These are phyloP conservation scores for Penicillium argentinense DNA, from an alignment of 495 filamentous ascomycete genomes.

Conservation along the genomic window DNA sequence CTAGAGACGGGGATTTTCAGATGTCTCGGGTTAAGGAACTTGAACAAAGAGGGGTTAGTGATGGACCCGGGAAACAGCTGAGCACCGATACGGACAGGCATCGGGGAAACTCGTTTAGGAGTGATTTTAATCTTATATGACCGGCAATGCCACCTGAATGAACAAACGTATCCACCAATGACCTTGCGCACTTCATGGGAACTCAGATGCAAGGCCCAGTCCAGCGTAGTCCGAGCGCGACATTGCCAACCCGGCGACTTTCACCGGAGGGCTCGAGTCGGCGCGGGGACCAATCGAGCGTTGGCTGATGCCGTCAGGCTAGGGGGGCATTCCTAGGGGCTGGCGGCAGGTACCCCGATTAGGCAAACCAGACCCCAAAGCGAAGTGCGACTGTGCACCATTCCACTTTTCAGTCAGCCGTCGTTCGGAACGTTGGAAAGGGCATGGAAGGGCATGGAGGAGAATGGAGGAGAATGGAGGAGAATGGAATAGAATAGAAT, in stretches of 20 bases:
- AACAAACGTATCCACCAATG: slow-evolving; percentile 13
- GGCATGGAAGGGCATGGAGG: slow-evolving; percentile 2
- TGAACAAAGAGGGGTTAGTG: slow-evolving; percentile 1
- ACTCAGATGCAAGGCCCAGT: slow-evolving; percentile 3
- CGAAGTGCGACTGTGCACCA: neutral
- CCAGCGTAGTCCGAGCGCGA: neutral
- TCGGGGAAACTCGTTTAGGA: slow-evolving; percentile 20
- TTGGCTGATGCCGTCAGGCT: neutral
- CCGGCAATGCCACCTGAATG: slow-evolving; percentile 17
- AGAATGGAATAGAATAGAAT: slow-evolving; percentile 6
- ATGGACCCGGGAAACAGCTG: neutral
- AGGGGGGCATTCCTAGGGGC: no score
- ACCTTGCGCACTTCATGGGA: neutral
- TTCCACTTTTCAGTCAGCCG: neutral
- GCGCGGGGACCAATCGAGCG: neutral
- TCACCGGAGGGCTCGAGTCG: slow-evolving; percentile 4
- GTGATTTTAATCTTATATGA: slow-evolving; percentile 14
- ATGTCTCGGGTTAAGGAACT: no score
- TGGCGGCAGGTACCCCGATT: neutral
- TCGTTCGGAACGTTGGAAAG: slow-evolving; percentile 3
- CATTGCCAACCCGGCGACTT: slow-evolving; percentile 10
- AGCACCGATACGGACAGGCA: slow-evolving; percentile 10
- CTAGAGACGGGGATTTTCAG: neutral
- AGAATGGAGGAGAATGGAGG: neutral
- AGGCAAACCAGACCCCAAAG: neutral